Percentiles rank a stretch among this genome's conserved stretches.
These are phyloP conservation scores for Starmerella bombicola DNA, from an alignment of 805 yeast genomes.

Conservation along the genomic window DNA sequence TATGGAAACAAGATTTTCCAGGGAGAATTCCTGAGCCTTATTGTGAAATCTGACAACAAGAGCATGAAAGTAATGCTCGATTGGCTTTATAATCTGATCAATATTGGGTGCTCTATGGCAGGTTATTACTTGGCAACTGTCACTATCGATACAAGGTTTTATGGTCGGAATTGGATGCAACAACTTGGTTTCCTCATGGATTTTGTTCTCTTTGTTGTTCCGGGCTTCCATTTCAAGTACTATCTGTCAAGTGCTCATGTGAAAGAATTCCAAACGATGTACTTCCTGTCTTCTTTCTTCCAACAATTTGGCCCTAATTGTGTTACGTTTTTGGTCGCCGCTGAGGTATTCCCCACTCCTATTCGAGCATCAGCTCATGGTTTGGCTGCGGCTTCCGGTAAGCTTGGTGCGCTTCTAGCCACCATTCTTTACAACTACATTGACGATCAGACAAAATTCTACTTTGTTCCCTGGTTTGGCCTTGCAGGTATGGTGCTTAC, in stretches of 20 bases:
- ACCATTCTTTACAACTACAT: conserved; percentile 31
- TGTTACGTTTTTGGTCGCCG: conserved; percentile 51
- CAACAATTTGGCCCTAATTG: conserved; percentile 56
- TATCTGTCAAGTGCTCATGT: conserved; percentile 26
- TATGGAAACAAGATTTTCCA: conserved; percentile 52
- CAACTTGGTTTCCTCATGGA: conserved; percentile 44
- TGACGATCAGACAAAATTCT: conserved; percentile 27
- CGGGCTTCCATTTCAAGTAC: conserved; percentile 48
- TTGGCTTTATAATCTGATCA: conserved; percentile 34
- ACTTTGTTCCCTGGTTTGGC: conserved; percentile 33
- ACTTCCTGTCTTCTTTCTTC: conserved; percentile 50
- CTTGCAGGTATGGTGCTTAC: conserved; percentile 30
- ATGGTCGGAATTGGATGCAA: conserved; percentile 50
- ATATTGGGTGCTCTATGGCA: conserved; percentile 63
- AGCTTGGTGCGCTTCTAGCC: conserved; percentile 54
- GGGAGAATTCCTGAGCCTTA: conserved; percentile 32
- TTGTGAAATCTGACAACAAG: conserved; percentile 29
- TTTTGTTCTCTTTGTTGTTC: conserved; percentile 42
- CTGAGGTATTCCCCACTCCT: conserved; percentile 53
- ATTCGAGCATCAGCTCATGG: conserved; percentile 60
- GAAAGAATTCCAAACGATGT: conserved; percentile 39
- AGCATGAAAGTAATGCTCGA: conserved; percentile 41
- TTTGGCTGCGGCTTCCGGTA: conserved; percentile 52
- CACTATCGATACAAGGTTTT: conserved; percentile 36
- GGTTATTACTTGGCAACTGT: conserved; percentile 51